Conservation (phyloP, 2,329 filamentous ascomycete genomes). For the Triangularia setosa region DNA sequence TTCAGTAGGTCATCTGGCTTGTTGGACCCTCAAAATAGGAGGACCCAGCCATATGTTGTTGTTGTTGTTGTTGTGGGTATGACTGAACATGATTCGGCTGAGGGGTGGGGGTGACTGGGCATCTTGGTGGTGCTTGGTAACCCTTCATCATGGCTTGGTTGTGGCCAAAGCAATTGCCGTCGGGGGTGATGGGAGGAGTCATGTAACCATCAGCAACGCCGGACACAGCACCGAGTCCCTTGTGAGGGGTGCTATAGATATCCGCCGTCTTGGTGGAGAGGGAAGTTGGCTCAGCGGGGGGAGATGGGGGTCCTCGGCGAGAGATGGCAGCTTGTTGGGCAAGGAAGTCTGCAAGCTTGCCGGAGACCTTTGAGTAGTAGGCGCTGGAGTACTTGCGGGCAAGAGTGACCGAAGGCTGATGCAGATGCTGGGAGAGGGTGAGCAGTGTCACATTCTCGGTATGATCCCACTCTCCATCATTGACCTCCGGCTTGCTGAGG, state of each 20-base stretch:
- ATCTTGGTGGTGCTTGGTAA: constrained; percentile 49
- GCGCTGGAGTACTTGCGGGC: constrained; percentile 57
- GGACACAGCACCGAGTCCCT: constrained; percentile 61
- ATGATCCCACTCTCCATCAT: constrained; percentile 72
- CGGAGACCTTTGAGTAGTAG: constrained; percentile 50
- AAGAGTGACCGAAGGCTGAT: constrained; percentile 55
- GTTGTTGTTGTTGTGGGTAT: constrained; percentile 32
- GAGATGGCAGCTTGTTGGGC: constrained; percentile 55
- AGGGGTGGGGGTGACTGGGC: constrained; percentile 61
- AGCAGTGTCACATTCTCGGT: constrained; percentile 65
- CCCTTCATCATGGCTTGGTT: constrained; percentile 43
- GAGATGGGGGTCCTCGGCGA: constrained; percentile 55
- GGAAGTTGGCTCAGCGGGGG: constrained; percentile 49
- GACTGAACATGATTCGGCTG: constrained; percentile 36
- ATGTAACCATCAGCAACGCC: constrained; percentile 70
- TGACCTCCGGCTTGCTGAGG: constrained; percentile 71
- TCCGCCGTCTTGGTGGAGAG: constrained; percentile 49
- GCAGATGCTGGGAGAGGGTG: constrained; percentile 55
- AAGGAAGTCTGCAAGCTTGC: constrained; percentile 55
- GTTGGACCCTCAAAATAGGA: constrained; percentile 42
- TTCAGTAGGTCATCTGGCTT: constrained; percentile 24
- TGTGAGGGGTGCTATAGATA: constrained; percentile 75
- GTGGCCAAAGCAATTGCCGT: constrained; percentile 55
- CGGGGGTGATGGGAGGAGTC: constrained; percentile 81
- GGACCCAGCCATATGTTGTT: constrained; percentile 43